Evolutionary conservation across 805 yeast species (phyloP).

Genomic region (Sugiyamaella marilandica): DNA sequence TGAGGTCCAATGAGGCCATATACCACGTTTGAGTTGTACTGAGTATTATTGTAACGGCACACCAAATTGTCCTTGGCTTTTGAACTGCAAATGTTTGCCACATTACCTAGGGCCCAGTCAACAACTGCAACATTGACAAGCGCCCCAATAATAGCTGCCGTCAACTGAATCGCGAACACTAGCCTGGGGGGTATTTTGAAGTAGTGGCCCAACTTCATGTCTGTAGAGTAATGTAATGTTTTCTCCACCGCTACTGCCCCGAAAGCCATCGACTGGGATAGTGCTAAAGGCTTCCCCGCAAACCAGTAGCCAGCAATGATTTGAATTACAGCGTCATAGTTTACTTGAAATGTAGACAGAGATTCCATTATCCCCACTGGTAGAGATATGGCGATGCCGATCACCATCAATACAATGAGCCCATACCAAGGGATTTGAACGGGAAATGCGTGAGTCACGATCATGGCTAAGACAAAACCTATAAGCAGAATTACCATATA

Average conservation of each 20-base stretch:
- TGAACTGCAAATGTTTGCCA: slow-evolving; percentile 40
- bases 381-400: not conserved
- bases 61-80: slow-evolving; percentile 43
- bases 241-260: slow-evolving; percentile 61
- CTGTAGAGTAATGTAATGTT: slow-evolving; percentile 50
- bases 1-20: slow-evolving; percentile 67
- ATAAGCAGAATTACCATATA: slow-evolving; percentile 53
- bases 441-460: slow-evolving; percentile 8
- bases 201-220: slow-evolving; percentile 59
- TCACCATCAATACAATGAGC: slow-evolving; percentile 6
- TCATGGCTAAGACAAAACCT: slow-evolving; percentile 46
- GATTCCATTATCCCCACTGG: slow-evolving; percentile 11
- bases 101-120: slow-evolving; percentile 38
- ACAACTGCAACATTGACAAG: slow-evolving; percentile 40
- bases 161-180: slow-evolving; percentile 45
- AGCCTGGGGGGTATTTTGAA: slow-evolving; percentile 56
- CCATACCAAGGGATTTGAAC: slow-evolving; percentile 13
- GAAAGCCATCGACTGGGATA: slow-evolving; percentile 55
- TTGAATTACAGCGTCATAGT: slow-evolving; percentile 49
- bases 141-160: slow-evolving; percentile 42
- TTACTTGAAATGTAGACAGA: slow-evolving; percentile 2
- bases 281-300: slow-evolving; percentile 59
- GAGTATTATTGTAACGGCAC: slow-evolving; percentile 43
- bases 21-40: slow-evolving; percentile 51
- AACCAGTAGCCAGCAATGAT: slow-evolving; percentile 60